phyloP scores from a whole-genome alignment of 2,329 filamentous ascomycete species.

The Xylaria digitata region DNA sequence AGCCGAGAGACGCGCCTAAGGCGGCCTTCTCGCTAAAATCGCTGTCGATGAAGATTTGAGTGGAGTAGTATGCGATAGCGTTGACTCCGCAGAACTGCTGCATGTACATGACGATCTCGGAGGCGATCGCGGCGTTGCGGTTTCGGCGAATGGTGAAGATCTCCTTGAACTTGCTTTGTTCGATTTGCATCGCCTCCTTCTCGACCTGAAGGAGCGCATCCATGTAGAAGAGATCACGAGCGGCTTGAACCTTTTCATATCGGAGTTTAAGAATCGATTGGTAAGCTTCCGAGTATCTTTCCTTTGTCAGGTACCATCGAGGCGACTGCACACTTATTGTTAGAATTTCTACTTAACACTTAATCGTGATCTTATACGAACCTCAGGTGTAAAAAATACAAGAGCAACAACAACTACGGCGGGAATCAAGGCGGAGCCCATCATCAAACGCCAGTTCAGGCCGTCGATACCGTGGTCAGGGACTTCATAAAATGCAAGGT shows the following conservation, averaged over 20 bases:
- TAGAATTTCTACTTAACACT: slow-evolving; percentile 11
- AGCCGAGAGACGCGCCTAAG: slow-evolving; percentile 70
- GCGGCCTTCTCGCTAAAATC: slow-evolving; percentile 63
- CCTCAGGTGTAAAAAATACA: slow-evolving; percentile 58
- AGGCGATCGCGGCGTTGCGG: slow-evolving; percentile 69
- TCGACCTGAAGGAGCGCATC: slow-evolving; percentile 69
- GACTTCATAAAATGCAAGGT: slow-evolving; percentile 70
- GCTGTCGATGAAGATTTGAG: slow-evolving; percentile 69
- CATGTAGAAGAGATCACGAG: slow-evolving; percentile 67
- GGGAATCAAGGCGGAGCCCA: slow-evolving; percentile 73
- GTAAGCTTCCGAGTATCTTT: slow-evolving; percentile 60
- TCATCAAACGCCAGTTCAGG: slow-evolving; percentile 75
- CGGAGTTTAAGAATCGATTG: slow-evolving; percentile 59
- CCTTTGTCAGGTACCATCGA: slow-evolving; percentile 59
- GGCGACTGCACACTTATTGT: slow-evolving; percentile 41
- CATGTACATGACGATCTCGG: slow-evolving; percentile 74
- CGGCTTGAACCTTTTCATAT: slow-evolving; percentile 64
- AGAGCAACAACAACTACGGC: slow-evolving; percentile 67
- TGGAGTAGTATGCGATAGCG: slow-evolving; percentile 61
- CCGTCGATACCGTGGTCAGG: slow-evolving; percentile 65
- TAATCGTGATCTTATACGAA: slow-evolving; percentile 45
- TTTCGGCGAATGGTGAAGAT: slow-evolving; percentile 71
- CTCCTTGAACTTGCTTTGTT: slow-evolving; percentile 64
- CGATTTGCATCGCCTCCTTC: slow-evolving; percentile 60
- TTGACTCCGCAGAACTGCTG: slow-evolving; percentile 69